Percentiles rank a stretch among this genome's conserved stretches.
Conservation (phyloP, 352 stramenopile species). For the Pythium guiyangense region DNA sequence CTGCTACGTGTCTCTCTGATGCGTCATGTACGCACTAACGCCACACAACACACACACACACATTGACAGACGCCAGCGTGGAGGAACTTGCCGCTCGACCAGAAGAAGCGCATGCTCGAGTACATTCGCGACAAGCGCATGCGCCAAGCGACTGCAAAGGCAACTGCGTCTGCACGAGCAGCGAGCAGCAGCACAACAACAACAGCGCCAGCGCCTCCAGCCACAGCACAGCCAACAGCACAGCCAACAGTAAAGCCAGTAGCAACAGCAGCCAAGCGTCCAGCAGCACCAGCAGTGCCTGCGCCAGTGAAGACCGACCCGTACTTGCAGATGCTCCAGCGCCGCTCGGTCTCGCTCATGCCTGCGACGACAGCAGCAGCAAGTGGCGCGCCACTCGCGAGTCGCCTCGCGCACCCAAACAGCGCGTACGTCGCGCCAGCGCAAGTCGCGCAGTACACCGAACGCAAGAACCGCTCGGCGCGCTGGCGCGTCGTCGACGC, state of each 20-base stretch:
- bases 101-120: slow-evolving; percentile 76
- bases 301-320: slow-evolving; percentile 43
- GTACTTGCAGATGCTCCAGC: slow-evolving; percentile 81
- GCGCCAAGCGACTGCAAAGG: slow-evolving; percentile 17
- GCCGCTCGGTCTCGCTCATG: slow-evolving; percentile 40
- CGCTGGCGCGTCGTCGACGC: slow-evolving; percentile 69
- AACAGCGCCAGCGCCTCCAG: background rate
- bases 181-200: too few species aligned
- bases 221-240: too few species aligned
- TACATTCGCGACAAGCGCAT: slow-evolving; percentile 74
- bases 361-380: slow-evolving; percentile 3
- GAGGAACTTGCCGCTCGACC: slow-evolving; percentile 66
- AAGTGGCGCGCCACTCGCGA: background rate
- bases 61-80: slow-evolving; percentile 57
- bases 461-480: slow-evolving; percentile 36
- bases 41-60: background rate
- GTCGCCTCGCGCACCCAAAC: slow-evolving; percentile 35
- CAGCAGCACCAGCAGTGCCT: background rate
- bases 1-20: too few species aligned
- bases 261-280: slow-evolving; percentile 5
- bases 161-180: slow-evolving; percentile 3
- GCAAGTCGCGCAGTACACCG: slow-evolving; percentile 44
- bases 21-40: too few species aligned
- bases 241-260: background rate
- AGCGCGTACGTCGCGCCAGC: slow-evolving; percentile 55